Evolutionary conservation across 257 asterid species (phyloP).

Genomic region (Primulina tabacum): DNA sequence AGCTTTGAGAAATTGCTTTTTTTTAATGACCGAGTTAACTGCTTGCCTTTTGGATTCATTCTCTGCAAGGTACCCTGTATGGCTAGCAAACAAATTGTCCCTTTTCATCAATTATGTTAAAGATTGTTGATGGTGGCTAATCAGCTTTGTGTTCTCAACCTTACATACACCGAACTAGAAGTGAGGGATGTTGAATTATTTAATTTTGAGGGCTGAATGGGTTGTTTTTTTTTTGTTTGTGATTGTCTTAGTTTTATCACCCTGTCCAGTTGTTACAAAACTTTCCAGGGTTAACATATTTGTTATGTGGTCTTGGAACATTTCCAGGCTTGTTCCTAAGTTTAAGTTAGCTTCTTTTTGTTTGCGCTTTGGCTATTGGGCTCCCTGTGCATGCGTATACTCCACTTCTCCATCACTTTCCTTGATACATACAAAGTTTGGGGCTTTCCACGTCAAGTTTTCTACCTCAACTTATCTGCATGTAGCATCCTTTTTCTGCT

Average conservation of each 20-base stretch:
- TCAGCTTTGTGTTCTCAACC: background rate
- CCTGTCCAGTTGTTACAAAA: background rate
- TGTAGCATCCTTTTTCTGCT: background rate
- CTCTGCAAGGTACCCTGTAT: background rate
- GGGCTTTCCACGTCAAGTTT: background rate
- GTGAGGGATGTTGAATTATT: background rate
- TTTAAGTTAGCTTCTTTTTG: background rate
- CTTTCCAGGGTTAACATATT: background rate
- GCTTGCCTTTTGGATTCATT: background rate
- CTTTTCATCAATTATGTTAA: background rate
- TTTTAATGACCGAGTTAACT: background rate
- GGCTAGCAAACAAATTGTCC: background rate
- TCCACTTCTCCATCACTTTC: background rate
- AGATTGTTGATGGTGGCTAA: background rate
- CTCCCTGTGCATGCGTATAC: background rate
- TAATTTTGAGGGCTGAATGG: background rate
- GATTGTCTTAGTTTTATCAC: background rate
- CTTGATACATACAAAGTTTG: background rate
- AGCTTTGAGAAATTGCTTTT: background rate
- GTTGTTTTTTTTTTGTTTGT: background rate
- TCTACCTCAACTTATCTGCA: background rate
- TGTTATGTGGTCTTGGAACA: background rate
- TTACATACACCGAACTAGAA: background rate
- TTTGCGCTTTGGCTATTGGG: background rate
- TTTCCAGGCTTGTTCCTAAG: background rate